Evolutionary conservation across 495 filamentous ascomycete genomes (phyloP), one percentile per base, ranked within the genome.

Genomic region (Pyronema domesticum): DNA sequence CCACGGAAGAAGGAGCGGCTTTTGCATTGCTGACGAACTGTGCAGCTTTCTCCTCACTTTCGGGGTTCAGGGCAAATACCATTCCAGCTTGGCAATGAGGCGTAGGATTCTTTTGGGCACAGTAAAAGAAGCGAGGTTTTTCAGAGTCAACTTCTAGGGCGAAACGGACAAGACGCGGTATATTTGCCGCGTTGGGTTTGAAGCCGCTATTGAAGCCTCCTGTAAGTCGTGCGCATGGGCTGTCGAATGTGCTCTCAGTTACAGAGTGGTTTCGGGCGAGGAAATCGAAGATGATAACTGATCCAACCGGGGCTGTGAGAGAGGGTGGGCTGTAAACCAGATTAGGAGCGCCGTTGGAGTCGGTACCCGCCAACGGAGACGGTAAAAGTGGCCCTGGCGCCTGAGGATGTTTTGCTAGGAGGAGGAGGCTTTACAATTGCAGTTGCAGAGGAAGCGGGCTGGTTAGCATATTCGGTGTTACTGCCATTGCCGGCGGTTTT

Each of bases 261-360:
- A 86, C 80, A 43, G 80, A 80, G 76, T 88, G 85, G 66, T 79
- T 79, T 45, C 71, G 72, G n/a, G 75, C 73, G 60, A 73, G 72
- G 70, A 86, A 86, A 62, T 83, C 76, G 72, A 85, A 86, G 67
- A 82, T 77, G 35, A 87, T 71, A 55, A 75, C 73, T 63, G 82
- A 82, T 52, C 83, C 83, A 0, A 72, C 57, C 7, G 61, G 52
- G 47, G 78, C 79, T 46, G 65, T 70, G 50, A 85, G 54, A 57
- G 70, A 72, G 47, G 74, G 58, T 14, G 80, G 74, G 33, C 73
- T 80, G 74, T 80, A 89, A 35, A 73, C 64, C 5, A 2, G 23
- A 1, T 30, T 30, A 2, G 23, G 2, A 5, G 2, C 5, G 23
- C 23, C 23, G 23, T 30, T 5, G 23, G 23, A 5, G 5, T 30